phyloP scores from a whole-genome alignment of 2,329 filamentous ascomycete species.

The Penicillium hordei region DNA sequence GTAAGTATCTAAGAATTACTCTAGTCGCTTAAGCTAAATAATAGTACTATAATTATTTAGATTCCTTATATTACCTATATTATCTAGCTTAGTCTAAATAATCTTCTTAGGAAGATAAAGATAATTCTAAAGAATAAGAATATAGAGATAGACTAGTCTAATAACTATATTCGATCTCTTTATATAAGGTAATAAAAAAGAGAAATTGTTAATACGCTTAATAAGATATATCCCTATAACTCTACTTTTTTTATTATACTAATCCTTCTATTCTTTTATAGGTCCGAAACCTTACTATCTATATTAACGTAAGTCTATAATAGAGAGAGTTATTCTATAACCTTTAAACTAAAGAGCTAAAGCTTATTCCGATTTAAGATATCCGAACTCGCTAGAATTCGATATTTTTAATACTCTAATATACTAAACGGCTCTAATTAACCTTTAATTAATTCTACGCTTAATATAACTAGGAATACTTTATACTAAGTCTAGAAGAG shows the following conservation, averaged over 20 bases:
- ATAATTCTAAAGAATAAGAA: background rate
- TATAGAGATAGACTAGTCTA: background rate
- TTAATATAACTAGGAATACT: background rate
- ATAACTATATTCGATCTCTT: background rate
- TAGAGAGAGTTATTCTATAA: background rate
- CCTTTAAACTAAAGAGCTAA: background rate
- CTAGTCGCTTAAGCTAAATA: background rate
- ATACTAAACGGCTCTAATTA: background rate
- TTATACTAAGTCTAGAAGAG: no score
- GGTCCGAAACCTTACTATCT: background rate
- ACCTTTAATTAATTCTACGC: background rate
- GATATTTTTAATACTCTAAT: background rate
- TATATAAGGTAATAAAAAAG: background rate
- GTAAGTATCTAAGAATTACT: background rate
- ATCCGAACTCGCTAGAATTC: background rate
- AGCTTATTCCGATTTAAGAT: background rate
- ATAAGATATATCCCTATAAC: background rate
- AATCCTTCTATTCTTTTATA: background rate
- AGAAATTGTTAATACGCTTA: background rate
- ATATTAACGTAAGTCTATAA: background rate
- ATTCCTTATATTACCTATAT: background rate
- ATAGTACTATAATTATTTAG: background rate
- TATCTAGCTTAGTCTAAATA: background rate
- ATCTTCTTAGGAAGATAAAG: constrained; percentile 1
- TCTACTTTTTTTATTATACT: background rate